phyloP scores from a whole-genome alignment of 495 filamentous ascomycete species.

The Friedmanniomyces simplex region DNA sequence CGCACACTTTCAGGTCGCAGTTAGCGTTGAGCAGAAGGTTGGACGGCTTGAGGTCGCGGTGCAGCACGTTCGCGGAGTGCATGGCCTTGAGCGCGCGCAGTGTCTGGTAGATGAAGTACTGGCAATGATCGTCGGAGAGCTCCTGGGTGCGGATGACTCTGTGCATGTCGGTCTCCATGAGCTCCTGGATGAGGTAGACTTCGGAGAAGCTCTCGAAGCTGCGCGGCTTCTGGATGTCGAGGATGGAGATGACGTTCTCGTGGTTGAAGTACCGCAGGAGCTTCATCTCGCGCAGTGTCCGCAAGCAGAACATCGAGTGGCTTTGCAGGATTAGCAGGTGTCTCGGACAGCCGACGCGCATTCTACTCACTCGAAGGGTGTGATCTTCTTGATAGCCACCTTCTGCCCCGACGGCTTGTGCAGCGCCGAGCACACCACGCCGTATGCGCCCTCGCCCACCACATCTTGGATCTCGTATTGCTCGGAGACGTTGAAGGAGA shows the following conservation, averaged over 20 bases:
- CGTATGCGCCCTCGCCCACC: constrained; percentile 96
- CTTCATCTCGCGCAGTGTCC: constrained; percentile 99
- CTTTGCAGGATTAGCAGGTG: neutral
- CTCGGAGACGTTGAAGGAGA: constrained; percentile 98
- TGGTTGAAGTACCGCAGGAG: constrained; percentile 98
- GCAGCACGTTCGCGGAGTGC: constrained; percentile 94
- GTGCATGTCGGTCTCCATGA: constrained; percentile 99
- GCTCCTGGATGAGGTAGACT: constrained; percentile 97
- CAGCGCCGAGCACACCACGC: constrained; percentile 95
- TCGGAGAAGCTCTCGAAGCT: constrained; percentile 95
- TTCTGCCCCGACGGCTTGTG: constrained; percentile 98
- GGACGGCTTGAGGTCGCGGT: constrained; percentile 92
- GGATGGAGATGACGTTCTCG: constrained; percentile 98
- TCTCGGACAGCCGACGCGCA: neutral
- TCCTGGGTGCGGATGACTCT: constrained; percentile 83
- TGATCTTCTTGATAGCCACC: constrained; percentile 99
- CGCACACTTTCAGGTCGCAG: constrained; percentile 98
- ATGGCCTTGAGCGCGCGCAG: constrained; percentile 88
- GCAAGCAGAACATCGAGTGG: constrained; percentile 61
- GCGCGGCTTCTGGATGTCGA: constrained; percentile 96
- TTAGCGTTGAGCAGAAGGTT: constrained; percentile 97
- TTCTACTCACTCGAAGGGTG: constrained; percentile 73
- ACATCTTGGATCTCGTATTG: constrained; percentile 99
- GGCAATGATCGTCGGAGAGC: constrained; percentile 72
- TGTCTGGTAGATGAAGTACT: constrained; percentile 44